These are phyloP conservation scores for Scenedesmus sp. DNA, from an alignment of 163 green algal genomes.

Conservation along the genomic window DNA sequence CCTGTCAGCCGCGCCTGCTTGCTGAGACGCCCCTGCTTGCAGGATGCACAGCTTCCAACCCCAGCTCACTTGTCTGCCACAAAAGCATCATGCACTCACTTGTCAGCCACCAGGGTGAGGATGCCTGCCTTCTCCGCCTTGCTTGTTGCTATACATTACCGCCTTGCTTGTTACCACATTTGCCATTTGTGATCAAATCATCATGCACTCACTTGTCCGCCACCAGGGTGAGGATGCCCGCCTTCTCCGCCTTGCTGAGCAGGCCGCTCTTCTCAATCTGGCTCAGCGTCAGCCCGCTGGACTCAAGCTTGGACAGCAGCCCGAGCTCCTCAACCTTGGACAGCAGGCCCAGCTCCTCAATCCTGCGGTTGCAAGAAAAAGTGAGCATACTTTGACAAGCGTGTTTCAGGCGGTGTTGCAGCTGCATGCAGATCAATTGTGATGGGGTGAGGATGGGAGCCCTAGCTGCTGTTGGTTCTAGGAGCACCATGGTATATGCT, in stretches of 20 bases:
- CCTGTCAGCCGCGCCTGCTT: no score
- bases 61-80: no score
- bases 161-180: no score
- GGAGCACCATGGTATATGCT: neutral
- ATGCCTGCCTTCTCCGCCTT: constrained; percentile 81
- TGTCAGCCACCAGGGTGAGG: constrained; percentile 72
- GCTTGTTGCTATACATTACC: constrained; percentile 11
- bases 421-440: no score
- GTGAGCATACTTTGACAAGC: neutral
- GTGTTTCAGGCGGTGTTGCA: no score
- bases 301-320: constrained; percentile 83
- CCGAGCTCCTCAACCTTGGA: constrained; percentile 77
- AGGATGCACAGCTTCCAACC: no score
- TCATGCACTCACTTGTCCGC: constrained; percentile 62
- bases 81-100: constrained; percentile 35
- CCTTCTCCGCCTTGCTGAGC: constrained; percentile 80
- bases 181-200: no score
- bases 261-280: constrained; percentile 83
- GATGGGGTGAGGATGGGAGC: no score
- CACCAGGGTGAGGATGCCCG: constrained; percentile 75
- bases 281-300: constrained; percentile 78
- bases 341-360: constrained; percentile 49
- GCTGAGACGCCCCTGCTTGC: no score
- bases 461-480: neutral
- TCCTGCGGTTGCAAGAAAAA: constrained; percentile 13